phyloP scores from a whole-genome alignment of 352 stramenopile species.

The Vaucheria bursata region DNA sequence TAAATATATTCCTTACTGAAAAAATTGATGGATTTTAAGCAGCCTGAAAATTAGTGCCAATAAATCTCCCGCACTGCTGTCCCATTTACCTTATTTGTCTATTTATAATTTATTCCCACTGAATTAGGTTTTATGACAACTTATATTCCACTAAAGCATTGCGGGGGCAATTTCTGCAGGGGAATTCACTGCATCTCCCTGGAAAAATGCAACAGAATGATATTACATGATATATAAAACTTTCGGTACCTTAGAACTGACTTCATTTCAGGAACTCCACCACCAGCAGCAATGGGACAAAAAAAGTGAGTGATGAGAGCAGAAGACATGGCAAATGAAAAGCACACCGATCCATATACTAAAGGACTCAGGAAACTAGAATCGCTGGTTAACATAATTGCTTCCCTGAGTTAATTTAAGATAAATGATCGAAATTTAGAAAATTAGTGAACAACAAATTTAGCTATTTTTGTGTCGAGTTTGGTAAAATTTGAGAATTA shows the following conservation, averaged over 20 bases:
- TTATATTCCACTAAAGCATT: neutral
- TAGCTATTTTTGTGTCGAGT: no score
- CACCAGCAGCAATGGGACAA: conserved; percentile 24
- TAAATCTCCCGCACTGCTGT: no score
- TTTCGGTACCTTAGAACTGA: conserved; percentile 8
- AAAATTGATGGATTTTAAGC: no score
- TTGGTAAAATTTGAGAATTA: no score
- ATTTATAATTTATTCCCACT: no score
- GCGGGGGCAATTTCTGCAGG: neutral
- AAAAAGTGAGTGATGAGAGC: conserved; percentile 30
- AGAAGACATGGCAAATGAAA: conserved; percentile 12
- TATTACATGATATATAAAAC: neutral
- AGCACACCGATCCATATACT: conserved; percentile 3
- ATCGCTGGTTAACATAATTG: no score
- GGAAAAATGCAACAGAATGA: neutral
- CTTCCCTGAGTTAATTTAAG: no score
- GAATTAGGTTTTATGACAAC: neutral
- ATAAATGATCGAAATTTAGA: no score
- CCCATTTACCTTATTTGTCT: no score
- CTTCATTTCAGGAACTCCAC: conserved; percentile 43
- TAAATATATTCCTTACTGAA: no score
- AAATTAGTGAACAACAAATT: no score
- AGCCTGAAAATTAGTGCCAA: no score
- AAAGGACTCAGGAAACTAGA: neutral
- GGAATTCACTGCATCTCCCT: neutral